These are phyloP conservation scores for Brettanomyces custersianus DNA, from an alignment of 805 yeast genomes.

Conservation along the genomic window DNA sequence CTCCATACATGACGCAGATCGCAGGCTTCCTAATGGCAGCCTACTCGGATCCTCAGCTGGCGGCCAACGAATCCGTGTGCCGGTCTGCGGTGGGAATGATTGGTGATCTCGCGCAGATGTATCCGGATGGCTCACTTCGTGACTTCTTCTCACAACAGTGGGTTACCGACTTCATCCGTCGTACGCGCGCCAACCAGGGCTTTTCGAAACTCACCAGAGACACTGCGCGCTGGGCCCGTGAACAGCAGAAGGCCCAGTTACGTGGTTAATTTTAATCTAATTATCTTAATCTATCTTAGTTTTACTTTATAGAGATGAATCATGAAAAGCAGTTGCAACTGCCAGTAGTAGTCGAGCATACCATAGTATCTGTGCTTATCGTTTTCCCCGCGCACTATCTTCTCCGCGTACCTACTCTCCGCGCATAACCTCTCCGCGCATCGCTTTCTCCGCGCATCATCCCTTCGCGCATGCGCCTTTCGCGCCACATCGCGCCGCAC, in stretches of 20 bases:
- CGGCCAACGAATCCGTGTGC: conserved; percentile 59
- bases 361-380: too few relatives aligned
- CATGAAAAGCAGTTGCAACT: too few relatives aligned
- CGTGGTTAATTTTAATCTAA: too few relatives aligned
- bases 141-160: conserved; percentile 62
- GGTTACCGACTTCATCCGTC: conserved; percentile 71
- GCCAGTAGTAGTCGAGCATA: too few relatives aligned
- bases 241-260: conserved; percentile 47
- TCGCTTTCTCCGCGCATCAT: too few relatives aligned
- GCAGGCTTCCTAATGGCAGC: conserved; percentile 59
- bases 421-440: too few relatives aligned
- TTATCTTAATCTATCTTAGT: too few relatives aligned
- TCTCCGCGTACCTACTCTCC: too few relatives aligned
- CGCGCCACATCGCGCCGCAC: too few relatives aligned
- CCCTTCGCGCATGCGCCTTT: too few relatives aligned
- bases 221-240: conserved; percentile 98
- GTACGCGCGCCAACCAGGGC: conserved; percentile 53
- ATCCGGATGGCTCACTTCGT: conserved; percentile 65
- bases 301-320: too few relatives aligned
- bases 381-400: too few relatives aligned
- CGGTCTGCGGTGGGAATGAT: conserved; percentile 83
- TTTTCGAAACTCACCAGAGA: conserved; percentile 66
- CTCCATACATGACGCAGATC: conserved; percentile 58
- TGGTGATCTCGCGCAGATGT: conserved; percentile 90
- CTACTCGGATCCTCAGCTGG: conserved; percentile 50